These are phyloP conservation scores for Tricholoma sp. DNA, from an alignment of 768 basidiomycete genomes.

Conservation along the genomic window DNA sequence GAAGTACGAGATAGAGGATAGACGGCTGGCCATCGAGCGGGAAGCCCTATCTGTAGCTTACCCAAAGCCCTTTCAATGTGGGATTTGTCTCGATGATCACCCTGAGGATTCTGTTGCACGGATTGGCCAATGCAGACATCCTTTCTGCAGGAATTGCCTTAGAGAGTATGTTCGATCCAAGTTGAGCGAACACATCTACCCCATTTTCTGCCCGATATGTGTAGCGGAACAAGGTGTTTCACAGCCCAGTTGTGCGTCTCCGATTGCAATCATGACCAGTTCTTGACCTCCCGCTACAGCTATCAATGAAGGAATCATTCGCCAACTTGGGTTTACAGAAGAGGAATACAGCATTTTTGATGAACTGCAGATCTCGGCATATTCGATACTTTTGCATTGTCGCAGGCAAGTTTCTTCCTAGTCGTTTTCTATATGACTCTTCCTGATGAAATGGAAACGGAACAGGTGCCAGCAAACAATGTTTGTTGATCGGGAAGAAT, in stretches of 20 bases:
- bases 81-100: slow-evolving; percentile 48
- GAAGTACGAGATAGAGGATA: slow-evolving; percentile 35
- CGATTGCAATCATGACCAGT: neutral
- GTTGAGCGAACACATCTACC: slow-evolving; percentile 49
- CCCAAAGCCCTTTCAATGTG: slow-evolving; percentile 41
- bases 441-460: neutral
- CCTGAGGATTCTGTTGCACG: slow-evolving; percentile 1
- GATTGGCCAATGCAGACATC: slow-evolving; percentile 42
- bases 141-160: slow-evolving; percentile 52
- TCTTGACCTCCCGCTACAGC: slow-evolving; percentile 18
- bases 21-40: slow-evolving; percentile 27
- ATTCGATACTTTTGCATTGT: slow-evolving; percentile 43
- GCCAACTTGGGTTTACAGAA: slow-evolving; percentile 39
- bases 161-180: slow-evolving; percentile 35
- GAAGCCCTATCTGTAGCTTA: slow-evolving; percentile 18
- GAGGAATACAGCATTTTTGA: slow-evolving; percentile 34
- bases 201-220: slow-evolving; percentile 60
- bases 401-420: slow-evolving; percentile 33
- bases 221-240: slow-evolving; percentile 17
- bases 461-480: slow-evolving; percentile 44
- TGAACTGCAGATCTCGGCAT: slow-evolving; percentile 40
- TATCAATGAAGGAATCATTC: slow-evolving; percentile 35
- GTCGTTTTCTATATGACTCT: neutral
- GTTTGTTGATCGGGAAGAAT: slow-evolving; percentile 47
- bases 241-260: slow-evolving; percentile 11